Conservation (phyloP, 2,329 filamentous ascomycete genomes). For the Pseudodiploospora longispora region DNA sequence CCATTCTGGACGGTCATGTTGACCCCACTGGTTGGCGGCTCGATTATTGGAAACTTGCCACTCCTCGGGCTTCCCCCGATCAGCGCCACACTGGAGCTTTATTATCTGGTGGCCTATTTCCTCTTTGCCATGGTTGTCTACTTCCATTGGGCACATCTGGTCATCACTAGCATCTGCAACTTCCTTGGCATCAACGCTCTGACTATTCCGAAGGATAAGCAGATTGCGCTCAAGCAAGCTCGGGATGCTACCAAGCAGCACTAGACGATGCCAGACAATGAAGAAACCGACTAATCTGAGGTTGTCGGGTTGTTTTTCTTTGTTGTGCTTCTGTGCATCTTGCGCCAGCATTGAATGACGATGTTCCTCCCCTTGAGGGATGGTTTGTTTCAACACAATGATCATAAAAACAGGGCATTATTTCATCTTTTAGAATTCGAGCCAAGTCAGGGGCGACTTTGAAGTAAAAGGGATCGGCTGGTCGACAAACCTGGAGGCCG, state of each 20-base stretch:
- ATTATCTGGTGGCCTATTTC: constrained; percentile 80
- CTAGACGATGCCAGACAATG: constrained; percentile 9
- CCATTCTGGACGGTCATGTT: constrained; percentile 95
- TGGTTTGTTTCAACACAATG: no score
- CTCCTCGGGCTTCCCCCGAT: constrained; percentile 62
- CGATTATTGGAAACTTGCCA: constrained; percentile 74
- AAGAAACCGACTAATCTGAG: no score
- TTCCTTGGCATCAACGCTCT: constrained; percentile 92
- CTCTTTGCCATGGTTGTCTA: constrained; percentile 79
- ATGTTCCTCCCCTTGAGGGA: no score
- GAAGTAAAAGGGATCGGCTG: no score
- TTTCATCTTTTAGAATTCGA: no score
- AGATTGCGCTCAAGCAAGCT: constrained; percentile 42
- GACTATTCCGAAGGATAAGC: constrained; percentile 65
- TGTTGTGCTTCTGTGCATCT: no score
- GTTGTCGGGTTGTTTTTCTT: no score
- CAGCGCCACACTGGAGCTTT: constrained; percentile 58
- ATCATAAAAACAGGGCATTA: no score
- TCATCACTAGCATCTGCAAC: constrained; percentile 83
- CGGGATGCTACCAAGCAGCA: constrained; percentile 28
- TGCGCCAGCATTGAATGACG: no score
- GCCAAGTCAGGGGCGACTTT: no score
- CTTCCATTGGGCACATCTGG: constrained; percentile 84
- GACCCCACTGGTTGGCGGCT: constrained; percentile 76
- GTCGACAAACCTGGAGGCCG: no score